Conservation (phyloP, 208 protist species). For the Crithidia expoeki region DNA sequence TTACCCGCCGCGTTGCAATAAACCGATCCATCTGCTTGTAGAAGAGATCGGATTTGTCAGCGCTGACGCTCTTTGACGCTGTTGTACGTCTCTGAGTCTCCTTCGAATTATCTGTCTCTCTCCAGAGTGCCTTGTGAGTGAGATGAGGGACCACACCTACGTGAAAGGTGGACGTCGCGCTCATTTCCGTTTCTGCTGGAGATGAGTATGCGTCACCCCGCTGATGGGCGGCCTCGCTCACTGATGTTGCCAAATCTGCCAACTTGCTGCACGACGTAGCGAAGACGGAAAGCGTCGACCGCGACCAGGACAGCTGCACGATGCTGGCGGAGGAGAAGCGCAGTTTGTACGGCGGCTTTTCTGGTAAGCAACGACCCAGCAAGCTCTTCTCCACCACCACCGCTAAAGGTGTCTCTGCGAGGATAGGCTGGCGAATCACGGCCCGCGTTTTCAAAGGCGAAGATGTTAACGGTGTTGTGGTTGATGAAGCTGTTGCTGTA, state of each 20-base stretch:
- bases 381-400: constrained; percentile 27
- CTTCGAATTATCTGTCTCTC: neutral
- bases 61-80: neutral
- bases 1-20: constrained; percentile 1
- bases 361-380: constrained; percentile 20
- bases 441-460: neutral
- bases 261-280: constrained; percentile 21
- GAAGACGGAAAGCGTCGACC: constrained; percentile 31
- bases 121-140: constrained; percentile 17
- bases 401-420: constrained; percentile 15
- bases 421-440: neutral
- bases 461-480: neutral
- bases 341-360: constrained; percentile 22
- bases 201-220: neutral
- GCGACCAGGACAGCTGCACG: constrained; percentile 29
- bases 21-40: constrained; percentile 29
- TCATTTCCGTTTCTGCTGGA: neutral
- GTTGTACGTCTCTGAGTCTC: neutral
- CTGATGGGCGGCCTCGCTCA: constrained; percentile 9
- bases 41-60: constrained; percentile 1
- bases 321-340: constrained; percentile 9
- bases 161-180: constrained; percentile 13
- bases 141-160: constrained; percentile 21
- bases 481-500: no score
- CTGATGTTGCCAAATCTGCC: constrained; percentile 17